Evolutionary conservation across 768 basidiomycete species (phyloP), one percentile per base, ranked within the genome.

Genomic region (Pulveroboletus sp.): DNA sequence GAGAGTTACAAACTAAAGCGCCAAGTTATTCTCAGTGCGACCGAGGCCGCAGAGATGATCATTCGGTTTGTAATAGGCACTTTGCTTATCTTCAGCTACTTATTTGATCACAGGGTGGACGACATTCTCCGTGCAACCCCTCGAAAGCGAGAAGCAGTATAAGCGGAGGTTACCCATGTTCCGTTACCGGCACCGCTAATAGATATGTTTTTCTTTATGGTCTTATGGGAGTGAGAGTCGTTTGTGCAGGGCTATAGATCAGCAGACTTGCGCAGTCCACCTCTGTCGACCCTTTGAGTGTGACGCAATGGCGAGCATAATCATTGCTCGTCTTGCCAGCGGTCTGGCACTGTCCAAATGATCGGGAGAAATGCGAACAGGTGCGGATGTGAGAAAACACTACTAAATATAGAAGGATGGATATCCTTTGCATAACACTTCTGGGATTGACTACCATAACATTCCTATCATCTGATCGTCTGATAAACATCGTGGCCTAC

Each of bases 41-140:
- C 84, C 50, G 96, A 99, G 66, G 96, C 94, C 15, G 88, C 92
- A 2, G 96, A 98, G 76, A 98, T 98, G 95, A 97, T 99, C 58
- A 80, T 99, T 56, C 81, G 95, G 87, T 89, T 71, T 26, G 81
- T 68, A 15, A 8, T 8, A 2, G 8, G 33, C 43, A 43, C 17
- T 43, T 35, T 18, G 37, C 49, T 39, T 8, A n/a, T 39, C 32
- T 42, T 9, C 43, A 8, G 32, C 37, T 47, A 35, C 44, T 55
- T 42, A 56, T 50, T 33, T 30, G 10, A 43, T 27, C 44, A 8
- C 50, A 93, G 89, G 48, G 93, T 95, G 43, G 94, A 97, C 59
- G 91, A 95, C 65, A 95, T 96, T 58, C 75, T 95, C 55, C 78
- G 91, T 44, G 81, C 89, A 17, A 77, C 93, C 40, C 93, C 93